Evolutionary conservation across 345 rosid genomes (phyloP).

Genomic region (Pseudoturritis turrita): DNA sequence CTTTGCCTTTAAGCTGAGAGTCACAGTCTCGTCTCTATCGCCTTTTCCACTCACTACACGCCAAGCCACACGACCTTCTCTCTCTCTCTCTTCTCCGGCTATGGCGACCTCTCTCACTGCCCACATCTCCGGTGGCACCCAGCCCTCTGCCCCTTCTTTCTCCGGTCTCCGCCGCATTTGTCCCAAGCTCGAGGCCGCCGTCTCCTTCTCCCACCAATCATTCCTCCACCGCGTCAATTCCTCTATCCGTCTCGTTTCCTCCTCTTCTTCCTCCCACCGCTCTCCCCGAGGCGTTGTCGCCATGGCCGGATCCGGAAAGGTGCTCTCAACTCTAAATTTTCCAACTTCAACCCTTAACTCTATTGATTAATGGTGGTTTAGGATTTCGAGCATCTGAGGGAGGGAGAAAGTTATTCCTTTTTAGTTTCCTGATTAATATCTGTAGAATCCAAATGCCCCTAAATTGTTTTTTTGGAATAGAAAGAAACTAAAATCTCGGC

Average conservation of each 20-base stretch:
- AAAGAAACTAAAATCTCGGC: not conserved
- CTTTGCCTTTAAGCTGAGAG: not conserved
- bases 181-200: slow-evolving; percentile 31
- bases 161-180: slow-evolving; percentile 50
- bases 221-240: slow-evolving; percentile 41
- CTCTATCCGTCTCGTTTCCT: slow-evolving; percentile 45
- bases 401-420: not conserved
- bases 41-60: slow-evolving; percentile 14
- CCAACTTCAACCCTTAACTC: not conserved
- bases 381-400: not conserved
- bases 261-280: slow-evolving; percentile 52
- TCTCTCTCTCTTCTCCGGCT: not conserved
- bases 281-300: slow-evolving; percentile 58
- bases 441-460: not conserved
- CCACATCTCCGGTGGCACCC: not conserved
- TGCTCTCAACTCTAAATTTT: slow-evolving; percentile 2
- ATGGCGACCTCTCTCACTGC: slow-evolving; percentile 30
- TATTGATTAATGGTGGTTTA: not conserved
- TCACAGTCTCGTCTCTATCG: slow-evolving; percentile 32
- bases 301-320: slow-evolving; percentile 96
- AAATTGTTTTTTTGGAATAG: not conserved
- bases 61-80: not conserved
- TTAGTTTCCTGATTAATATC: not conserved
- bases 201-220: slow-evolving; percentile 37
- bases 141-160: slow-evolving; percentile 42